A percentile compares a stretch with the other conserved stretches of the same genome.
Conservation (phyloP, 495 filamentous ascomycete species). For the Penicillium riverlandense region DNA sequence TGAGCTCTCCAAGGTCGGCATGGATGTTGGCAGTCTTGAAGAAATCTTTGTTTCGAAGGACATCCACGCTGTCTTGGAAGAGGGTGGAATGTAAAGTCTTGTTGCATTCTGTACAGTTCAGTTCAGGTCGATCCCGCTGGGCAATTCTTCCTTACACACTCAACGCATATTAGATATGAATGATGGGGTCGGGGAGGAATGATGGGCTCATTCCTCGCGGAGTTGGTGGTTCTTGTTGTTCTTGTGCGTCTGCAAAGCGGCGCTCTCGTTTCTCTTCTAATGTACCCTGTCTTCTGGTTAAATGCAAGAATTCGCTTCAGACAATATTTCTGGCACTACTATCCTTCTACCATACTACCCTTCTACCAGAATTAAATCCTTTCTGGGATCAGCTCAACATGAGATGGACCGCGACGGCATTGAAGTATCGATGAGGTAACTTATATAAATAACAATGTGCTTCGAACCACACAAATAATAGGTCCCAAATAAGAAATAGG, state of each 20-base stretch:
- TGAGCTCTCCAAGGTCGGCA: constrained; percentile 26
- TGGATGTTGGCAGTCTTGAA: constrained; percentile 25
- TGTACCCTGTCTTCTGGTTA: background rate
- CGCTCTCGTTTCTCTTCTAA: background rate
- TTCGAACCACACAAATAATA: background rate
- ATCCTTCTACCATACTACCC: too few relatives aligned
- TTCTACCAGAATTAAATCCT: too few relatives aligned
- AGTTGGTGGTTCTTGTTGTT: constrained; percentile 15
- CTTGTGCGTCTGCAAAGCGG: background rate
- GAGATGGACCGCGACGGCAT: too few relatives aligned
- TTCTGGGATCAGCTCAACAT: too few relatives aligned
- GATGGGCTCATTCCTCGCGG: constrained; percentile 7
- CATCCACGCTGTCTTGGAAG: constrained; percentile 33
- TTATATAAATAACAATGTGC: background rate
- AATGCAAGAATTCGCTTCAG: background rate
- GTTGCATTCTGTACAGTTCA: constrained; percentile 17
- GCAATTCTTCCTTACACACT: too few relatives aligned
- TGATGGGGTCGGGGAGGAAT: background rate
- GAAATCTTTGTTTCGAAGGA: constrained; percentile 40
- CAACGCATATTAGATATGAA: background rate
- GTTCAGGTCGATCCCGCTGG: too few relatives aligned
- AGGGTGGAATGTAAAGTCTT: constrained; percentile 22
- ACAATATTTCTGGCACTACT: too few relatives aligned
- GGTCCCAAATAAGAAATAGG: constrained; percentile 1
- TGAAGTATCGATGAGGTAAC: too few relatives aligned